These are phyloP conservation scores for Lagerstroemia speciosa DNA, from an alignment of 345 rosid species.

Conservation along the genomic window DNA sequence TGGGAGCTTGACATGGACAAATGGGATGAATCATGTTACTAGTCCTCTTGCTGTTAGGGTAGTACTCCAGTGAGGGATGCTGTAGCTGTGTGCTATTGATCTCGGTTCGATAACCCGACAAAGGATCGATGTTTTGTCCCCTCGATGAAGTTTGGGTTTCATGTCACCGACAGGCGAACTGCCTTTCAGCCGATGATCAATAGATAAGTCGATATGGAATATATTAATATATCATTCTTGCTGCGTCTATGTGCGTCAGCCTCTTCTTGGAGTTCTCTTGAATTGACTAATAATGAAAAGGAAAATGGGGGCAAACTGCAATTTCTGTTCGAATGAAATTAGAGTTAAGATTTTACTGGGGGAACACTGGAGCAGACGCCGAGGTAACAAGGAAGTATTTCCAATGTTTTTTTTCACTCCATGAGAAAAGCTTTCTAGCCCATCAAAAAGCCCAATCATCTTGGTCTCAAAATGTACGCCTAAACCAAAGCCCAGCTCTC, in stretches of 20 bases:
- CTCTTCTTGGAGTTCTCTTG: neutral
- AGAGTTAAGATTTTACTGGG: neutral
- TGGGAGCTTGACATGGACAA: conserved; percentile 58
- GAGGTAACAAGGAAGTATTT: neutral
- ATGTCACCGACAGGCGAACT: neutral
- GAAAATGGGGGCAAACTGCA: neutral
- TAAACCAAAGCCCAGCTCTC: no score
- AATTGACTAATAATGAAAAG: neutral
- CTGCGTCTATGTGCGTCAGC: neutral
- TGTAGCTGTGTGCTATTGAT: neutral
- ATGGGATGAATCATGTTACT: conserved; percentile 32
- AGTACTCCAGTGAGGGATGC: neutral
- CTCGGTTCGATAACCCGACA: neutral
- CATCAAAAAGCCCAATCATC: no score
- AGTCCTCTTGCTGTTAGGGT: conserved; percentile 51
- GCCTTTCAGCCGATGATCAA: neutral
- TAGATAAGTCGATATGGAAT: neutral
- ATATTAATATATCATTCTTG: neutral
- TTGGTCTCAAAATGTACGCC: no score
- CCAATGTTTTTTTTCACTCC: neutral
- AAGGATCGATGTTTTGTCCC: neutral
- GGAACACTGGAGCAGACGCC: neutral
- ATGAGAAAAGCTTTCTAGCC: no score
- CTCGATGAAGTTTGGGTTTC: neutral
- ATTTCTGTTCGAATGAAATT: neutral